Evolutionary conservation across 2,329 filamentous ascomycete species (phyloP).

Genomic region (Scytalidium lignicola): DNA sequence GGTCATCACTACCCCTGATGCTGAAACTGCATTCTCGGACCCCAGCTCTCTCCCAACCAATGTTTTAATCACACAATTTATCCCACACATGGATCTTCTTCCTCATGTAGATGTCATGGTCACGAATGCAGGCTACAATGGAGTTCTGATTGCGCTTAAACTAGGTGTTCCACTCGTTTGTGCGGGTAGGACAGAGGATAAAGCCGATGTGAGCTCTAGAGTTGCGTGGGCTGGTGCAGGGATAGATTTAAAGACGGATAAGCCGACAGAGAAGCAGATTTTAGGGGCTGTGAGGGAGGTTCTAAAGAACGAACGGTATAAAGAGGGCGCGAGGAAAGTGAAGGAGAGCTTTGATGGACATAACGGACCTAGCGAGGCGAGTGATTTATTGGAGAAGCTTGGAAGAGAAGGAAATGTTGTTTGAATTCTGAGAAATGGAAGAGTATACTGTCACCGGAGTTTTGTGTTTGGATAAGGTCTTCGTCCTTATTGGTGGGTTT

Average conservation of each 20-base stretch:
- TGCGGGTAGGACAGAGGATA: slow-evolving; percentile 1
- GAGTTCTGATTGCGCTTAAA: neutral
- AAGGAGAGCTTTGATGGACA: slow-evolving; percentile 1
- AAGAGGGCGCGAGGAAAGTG: neutral
- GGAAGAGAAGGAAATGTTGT: neutral
- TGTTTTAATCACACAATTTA: slow-evolving; percentile 29
- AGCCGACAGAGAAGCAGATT: slow-evolving; percentile 1
- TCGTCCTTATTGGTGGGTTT: too few relatives aligned
- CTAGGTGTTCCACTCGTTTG: slow-evolving; percentile 1
- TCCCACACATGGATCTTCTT: slow-evolving; percentile 32
- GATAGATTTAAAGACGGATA: slow-evolving; percentile 1
- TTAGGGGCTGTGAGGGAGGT: slow-evolving; percentile 1
- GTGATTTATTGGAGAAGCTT: slow-evolving; percentile 3
- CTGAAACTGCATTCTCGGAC: slow-evolving; percentile 8
- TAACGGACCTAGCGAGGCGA: neutral
- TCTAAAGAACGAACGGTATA: slow-evolving; percentile 1
- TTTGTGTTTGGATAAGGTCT: neutral
- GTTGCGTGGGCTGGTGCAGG: slow-evolving; percentile 2
- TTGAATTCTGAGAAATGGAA: neutral
- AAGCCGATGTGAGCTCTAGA: slow-evolving; percentile 1
- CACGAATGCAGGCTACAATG: slow-evolving; percentile 4
- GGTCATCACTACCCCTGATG: slow-evolving; percentile 29
- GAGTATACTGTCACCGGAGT: neutral
- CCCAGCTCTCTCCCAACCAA: slow-evolving; percentile 13
- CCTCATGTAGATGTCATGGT: slow-evolving; percentile 11